phyloP scores from a whole-genome alignment of 257 asterid genomes.

The Fraxinus americana region DNA sequence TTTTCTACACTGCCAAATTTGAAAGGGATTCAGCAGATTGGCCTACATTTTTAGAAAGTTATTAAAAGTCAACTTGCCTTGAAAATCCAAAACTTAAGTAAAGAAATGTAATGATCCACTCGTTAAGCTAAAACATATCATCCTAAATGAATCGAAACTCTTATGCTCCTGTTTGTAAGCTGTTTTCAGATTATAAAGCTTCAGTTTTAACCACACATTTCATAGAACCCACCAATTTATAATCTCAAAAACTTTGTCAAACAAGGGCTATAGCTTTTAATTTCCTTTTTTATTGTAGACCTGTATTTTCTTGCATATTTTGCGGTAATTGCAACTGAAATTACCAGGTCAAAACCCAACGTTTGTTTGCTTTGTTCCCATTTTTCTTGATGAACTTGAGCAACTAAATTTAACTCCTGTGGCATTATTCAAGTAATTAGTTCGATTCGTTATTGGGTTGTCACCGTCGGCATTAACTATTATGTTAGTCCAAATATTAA shows the following conservation, averaged over 20 bases:
- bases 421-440: neutral
- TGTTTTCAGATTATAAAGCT: no score
- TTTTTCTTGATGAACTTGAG: neutral
- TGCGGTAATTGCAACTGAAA: neutral
- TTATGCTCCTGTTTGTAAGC: no score
- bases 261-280: neutral
- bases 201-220: no score
- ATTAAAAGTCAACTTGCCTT: no score
- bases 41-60: no score
- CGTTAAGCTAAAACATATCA: neutral
- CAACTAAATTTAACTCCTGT: no score
- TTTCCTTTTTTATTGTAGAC: neutral
- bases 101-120: neutral
- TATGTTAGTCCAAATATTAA: no score
- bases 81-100: neutral
- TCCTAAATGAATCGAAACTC: neutral
- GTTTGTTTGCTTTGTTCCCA: neutral
- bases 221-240: no score
- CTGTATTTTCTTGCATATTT: neutral
- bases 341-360: neutral
- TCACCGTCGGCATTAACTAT: neutral
- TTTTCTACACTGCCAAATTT: neutral
- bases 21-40: no score
- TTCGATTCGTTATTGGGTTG: neutral
- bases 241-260: no score